phyloP scores from a whole-genome alignment of 2,329 filamentous ascomycete genomes.

The Dactylellina cionopaga region DNA sequence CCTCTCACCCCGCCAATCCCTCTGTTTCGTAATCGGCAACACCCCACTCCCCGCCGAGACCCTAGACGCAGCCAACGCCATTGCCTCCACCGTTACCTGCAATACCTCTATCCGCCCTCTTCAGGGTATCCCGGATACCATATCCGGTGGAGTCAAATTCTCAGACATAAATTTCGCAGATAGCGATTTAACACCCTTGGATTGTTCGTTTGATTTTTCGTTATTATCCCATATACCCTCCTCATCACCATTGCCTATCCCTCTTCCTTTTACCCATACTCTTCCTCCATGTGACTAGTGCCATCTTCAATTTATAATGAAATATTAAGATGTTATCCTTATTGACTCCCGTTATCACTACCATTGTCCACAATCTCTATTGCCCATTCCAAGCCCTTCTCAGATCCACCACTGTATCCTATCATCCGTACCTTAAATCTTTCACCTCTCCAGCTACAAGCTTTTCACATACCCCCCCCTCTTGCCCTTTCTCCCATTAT shows the following conservation, averaged over 20 bases:
- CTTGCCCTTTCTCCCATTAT: neutral
- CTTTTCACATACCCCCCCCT: neutral
- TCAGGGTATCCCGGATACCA: constrained; percentile 68
- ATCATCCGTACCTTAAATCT: neutral
- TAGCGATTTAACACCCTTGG: constrained; percentile 64
- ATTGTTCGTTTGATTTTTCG: constrained; percentile 58
- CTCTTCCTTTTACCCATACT: neutral
- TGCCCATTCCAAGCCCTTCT: neutral
- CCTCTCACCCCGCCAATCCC: constrained; percentile 27
- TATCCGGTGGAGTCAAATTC: constrained; percentile 65
- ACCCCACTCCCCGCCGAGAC: constrained; percentile 66
- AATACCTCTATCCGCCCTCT: constrained; percentile 64
- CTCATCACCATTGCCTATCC: no score
- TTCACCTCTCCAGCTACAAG: neutral
- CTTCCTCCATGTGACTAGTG: no score
- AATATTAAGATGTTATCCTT: no score
- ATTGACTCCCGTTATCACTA: no score
- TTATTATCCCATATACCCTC: neutral
- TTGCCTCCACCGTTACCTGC: constrained; percentile 66
- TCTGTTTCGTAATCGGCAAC: constrained; percentile 32
- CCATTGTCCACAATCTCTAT: neutral
- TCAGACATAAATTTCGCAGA: constrained; percentile 69
- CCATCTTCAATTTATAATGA: no score
- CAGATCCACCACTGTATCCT: neutral
- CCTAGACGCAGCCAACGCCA: constrained; percentile 61